phyloP scores from a whole-genome alignment of 208 protist genomes.

The Crithidia bombi region DNA sequence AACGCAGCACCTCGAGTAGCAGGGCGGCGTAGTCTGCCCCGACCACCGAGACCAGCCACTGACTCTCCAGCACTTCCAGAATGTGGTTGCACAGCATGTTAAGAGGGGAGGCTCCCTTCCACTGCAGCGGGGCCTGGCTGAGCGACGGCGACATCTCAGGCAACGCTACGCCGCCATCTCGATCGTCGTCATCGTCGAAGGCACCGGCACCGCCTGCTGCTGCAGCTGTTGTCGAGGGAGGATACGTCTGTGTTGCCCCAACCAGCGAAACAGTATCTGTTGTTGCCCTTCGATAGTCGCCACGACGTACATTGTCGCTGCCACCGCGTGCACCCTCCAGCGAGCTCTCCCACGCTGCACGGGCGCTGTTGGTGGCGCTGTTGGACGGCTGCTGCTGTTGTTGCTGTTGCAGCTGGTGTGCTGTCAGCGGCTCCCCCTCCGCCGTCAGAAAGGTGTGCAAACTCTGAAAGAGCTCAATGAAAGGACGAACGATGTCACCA shows the following conservation, averaged over 20 bases:
- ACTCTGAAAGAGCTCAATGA: conserved; percentile 47
- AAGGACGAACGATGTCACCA: conserved; percentile 58
- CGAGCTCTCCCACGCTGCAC: conserved; percentile 1
- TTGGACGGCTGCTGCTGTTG: not conserved
- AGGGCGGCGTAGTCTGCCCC: conserved; percentile 69
- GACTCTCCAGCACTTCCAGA: conserved; percentile 73
- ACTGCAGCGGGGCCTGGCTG: conserved; percentile 59
- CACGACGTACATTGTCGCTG: no score
- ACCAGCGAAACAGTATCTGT: no score
- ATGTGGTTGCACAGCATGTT: conserved; percentile 53
- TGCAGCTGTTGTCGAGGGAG: not conserved
- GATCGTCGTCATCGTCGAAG: not conserved
- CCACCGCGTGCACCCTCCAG: not conserved
- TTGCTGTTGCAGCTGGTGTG: conserved; percentile 4
- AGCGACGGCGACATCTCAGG: not conserved
- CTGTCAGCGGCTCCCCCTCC: conserved; percentile 31
- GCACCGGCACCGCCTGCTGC: not conserved
- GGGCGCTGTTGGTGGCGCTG: not conserved
- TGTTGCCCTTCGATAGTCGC: no score
- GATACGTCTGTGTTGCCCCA: not conserved
- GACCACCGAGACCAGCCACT: conserved; percentile 50
- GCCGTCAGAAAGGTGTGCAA: conserved; percentile 51
- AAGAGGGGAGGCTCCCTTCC: conserved; percentile 73
- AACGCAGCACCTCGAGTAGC: conserved; percentile 51
- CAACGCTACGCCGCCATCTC: not conserved